These are phyloP conservation scores for Talaromyces sp. DNA, from an alignment of 2,329 filamentous ascomycete species.

Conservation along the genomic window DNA sequence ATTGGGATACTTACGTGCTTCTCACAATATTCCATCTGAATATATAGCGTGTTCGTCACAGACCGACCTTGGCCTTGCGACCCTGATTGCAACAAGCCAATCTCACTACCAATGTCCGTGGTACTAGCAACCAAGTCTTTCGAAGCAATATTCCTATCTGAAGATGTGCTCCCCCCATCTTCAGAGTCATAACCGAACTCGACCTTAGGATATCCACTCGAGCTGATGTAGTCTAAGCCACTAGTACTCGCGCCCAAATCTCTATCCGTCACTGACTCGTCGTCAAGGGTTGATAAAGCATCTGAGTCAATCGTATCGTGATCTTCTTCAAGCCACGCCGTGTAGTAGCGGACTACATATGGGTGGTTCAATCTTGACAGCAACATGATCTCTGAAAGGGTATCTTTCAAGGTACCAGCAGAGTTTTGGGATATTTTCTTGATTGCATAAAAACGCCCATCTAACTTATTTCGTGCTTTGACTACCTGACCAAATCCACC, in stretches of 20 bases:
- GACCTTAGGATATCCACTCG: conserved; percentile 70
- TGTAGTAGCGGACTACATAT: conserved; percentile 83
- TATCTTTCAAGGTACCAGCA: conserved; percentile 57
- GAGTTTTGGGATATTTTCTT: conserved; percentile 91
- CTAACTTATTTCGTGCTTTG: conserved; percentile 88
- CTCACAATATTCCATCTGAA: conserved; percentile 99
- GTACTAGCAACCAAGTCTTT: conserved; percentile 25
- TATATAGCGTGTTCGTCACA: conserved; percentile 76
- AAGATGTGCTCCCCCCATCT: conserved; percentile 36
- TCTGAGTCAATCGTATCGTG: conserved; percentile 40
- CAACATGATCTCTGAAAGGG: conserved; percentile 80
- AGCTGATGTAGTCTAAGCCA: conserved; percentile 90
- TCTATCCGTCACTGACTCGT: conserved; percentile 43
- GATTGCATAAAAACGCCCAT: conserved; percentile 89
- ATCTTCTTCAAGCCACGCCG: conserved; percentile 84
- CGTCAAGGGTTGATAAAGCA: conserved; percentile 50
- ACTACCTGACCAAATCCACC: conserved; percentile 96
- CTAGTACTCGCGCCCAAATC: conserved; percentile 66
- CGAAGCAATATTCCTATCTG: conserved; percentile 30
- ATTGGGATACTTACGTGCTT: conserved; percentile 60
- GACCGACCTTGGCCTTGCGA: conserved; percentile 51
- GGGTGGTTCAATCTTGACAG: conserved; percentile 92
- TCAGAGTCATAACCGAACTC: conserved; percentile 64
- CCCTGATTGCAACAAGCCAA: conserved; percentile 44
- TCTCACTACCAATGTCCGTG: conserved; percentile 32